Evolutionary conservation across 306 rosid genomes (phyloP).

Genomic region (Cicer arietinum): DNA sequence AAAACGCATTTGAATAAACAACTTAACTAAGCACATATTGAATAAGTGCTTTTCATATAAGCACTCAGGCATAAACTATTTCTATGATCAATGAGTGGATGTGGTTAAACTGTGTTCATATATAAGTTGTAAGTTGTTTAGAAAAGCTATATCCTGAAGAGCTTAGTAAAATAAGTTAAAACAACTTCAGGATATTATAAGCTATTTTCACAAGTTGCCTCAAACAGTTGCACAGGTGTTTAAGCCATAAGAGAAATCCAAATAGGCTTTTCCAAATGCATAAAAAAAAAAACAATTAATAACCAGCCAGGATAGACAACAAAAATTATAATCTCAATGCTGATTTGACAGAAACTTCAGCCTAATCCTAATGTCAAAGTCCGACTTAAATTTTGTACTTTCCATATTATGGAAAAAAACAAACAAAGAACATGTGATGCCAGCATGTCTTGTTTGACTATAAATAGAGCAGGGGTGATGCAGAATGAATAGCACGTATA

Average conservation of each 20-base stretch:
- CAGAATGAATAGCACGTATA: neutral
- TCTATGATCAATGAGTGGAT: neutral
- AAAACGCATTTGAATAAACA: neutral
- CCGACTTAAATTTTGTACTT: slow-evolving; percentile 28
- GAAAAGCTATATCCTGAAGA: neutral
- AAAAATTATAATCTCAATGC: slow-evolving; percentile 22
- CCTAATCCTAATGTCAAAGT: slow-evolving; percentile 22
- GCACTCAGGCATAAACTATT: neutral
- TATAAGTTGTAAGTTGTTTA: neutral
- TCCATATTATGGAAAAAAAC: slow-evolving; percentile 2
- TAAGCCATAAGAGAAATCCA: neutral
- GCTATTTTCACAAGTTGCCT: neutral
- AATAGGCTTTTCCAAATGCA: neutral
- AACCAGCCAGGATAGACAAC: neutral
- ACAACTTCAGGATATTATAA: neutral
- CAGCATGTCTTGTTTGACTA: slow-evolving; percentile 8
- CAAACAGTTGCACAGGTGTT: neutral
- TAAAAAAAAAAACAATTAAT: neutral
- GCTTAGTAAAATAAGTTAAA: slow-evolving; percentile 3
- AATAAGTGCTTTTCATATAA: neutral
- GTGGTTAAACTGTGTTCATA: neutral
- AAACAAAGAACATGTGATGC: slow-evolving; percentile 14
- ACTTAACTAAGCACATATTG: neutral
- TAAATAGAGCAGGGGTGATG: neutral
- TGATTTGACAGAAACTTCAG: slow-evolving; percentile 30